Evolutionary conservation across 768 basidiomycete species (phyloP).

Genomic region (Rhizopogon sp.): DNA sequence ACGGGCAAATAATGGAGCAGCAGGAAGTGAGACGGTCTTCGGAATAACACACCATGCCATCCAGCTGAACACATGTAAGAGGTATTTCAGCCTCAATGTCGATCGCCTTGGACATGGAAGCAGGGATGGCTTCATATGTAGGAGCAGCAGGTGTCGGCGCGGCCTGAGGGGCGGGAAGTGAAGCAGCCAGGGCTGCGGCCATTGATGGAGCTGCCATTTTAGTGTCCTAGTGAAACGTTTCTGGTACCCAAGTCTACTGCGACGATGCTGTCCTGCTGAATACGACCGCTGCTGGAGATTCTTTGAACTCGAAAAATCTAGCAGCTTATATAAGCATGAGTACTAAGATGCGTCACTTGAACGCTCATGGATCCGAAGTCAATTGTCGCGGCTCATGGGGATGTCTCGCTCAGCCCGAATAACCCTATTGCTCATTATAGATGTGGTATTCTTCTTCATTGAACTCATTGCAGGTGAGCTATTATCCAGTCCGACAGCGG

Average conservation of each 20-base stretch:
- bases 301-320: neutral
- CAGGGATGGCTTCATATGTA: conserved; percentile 82
- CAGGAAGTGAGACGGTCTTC: conserved; percentile 3
- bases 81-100: conserved; percentile 92
- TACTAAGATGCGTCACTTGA: too few species aligned
- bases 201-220: conserved; percentile 75
- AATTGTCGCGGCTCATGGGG: conserved; percentile 16
- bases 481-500: neutral
- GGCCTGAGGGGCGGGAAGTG: conserved; percentile 57
- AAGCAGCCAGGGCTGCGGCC: conserved; percentile 89
- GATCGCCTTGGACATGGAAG: conserved; percentile 88
- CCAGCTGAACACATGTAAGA: conserved; percentile 73
- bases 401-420: conserved; percentile 71
- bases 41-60: conserved; percentile 66
- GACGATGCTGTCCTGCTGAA: neutral
- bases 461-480: conserved; percentile 73
- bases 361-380: neutral
- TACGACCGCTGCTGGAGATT: too few species aligned
- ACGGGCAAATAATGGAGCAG: neutral
- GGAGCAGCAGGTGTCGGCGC: conserved; percentile 59
- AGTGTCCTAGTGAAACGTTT: neutral
- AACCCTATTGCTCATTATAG: conserved; percentile 74
- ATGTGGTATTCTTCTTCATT: conserved; percentile 81
- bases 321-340: neutral
- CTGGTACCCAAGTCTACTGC: neutral